Conservation (phyloP, 2,329 filamentous ascomycete genomes). For the Chalaropsis ovoidea region DNA sequence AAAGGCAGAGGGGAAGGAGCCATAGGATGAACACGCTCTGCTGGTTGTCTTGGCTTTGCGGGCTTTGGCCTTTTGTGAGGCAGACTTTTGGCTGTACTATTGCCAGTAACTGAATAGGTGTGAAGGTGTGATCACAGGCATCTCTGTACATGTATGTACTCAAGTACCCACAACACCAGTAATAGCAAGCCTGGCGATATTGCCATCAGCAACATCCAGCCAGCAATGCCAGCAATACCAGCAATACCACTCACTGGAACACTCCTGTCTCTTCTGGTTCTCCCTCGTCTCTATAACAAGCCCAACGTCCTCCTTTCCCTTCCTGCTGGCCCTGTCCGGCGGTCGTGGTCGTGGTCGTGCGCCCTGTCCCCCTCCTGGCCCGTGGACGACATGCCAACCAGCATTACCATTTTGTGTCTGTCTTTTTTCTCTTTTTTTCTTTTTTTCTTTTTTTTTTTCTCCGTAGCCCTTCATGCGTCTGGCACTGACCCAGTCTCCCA, state of each 20-base stretch:
- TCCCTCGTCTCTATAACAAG: background rate
- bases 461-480: background rate
- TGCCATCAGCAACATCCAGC: too few relatives aligned
- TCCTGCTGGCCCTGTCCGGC: background rate
- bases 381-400: background rate
- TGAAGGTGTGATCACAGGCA: too few relatives aligned
- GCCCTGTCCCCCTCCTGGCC: constrained; percentile 5
- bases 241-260: too few relatives aligned
- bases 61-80: constrained; percentile 10
- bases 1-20: background rate
- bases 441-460: constrained; percentile 1
- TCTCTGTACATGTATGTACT: too few relatives aligned
- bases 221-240: too few relatives aligned
- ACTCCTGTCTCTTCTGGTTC: too few relatives aligned
- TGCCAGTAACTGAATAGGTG: too few relatives aligned
- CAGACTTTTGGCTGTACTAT: background rate
- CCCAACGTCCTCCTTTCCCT: constrained; percentile 8
- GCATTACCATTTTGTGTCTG: background rate
- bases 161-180: too few relatives aligned
- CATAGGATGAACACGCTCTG: constrained; percentile 1
- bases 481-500: background rate
- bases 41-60: background rate
- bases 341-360: too few relatives aligned
- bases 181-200: too few relatives aligned
- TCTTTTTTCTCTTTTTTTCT: background rate